Conservation (phyloP, 805 yeast species). For the Wickerhamomyces pijperi region DNA sequence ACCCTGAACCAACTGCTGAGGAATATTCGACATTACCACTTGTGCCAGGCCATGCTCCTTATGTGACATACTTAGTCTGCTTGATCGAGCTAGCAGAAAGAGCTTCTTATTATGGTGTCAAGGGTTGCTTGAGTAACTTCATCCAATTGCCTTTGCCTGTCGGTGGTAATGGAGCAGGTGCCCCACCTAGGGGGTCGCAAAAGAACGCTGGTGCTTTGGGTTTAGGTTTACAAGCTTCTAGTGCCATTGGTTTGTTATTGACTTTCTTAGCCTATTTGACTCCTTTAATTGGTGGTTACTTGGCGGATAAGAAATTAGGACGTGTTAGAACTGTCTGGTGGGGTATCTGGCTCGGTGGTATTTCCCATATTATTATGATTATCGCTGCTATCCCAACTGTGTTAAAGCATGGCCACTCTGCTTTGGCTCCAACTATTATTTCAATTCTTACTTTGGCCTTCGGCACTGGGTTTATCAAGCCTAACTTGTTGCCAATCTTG, state of each 20-base stretch:
- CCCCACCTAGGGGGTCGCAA: constrained; percentile 10
- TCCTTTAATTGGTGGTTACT: constrained; percentile 63
- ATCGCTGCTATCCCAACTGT: constrained; percentile 53
- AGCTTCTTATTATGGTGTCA: constrained; percentile 69
- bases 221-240: constrained; percentile 50
- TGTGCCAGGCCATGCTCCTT: constrained; percentile 33
- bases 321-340: constrained; percentile 55
- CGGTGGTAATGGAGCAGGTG: constrained; percentile 25
- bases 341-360: constrained; percentile 44
- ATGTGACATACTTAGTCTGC: constrained; percentile 37
- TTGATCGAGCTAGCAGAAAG: constrained; percentile 72
- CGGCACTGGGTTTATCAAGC: constrained; percentile 73
- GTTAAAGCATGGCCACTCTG: constrained; percentile 28
- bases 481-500: constrained; percentile 55
- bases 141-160: constrained; percentile 42
- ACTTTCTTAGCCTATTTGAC: constrained; percentile 76
- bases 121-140: constrained; percentile 67
- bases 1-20: constrained; percentile 32
- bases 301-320: constrained; percentile 67
- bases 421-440: constrained; percentile 48
- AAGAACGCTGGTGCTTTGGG: constrained; percentile 40
- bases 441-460: constrained; percentile 43
- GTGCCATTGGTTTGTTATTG: constrained; percentile 62
- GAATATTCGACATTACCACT: constrained; percentile 23
- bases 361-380: constrained; percentile 53